A percentile compares a stretch with the other conserved stretches of the same genome.
phyloP scores from a whole-genome alignment of 257 asterid genomes.

The Hygrophila difformis region DNA sequence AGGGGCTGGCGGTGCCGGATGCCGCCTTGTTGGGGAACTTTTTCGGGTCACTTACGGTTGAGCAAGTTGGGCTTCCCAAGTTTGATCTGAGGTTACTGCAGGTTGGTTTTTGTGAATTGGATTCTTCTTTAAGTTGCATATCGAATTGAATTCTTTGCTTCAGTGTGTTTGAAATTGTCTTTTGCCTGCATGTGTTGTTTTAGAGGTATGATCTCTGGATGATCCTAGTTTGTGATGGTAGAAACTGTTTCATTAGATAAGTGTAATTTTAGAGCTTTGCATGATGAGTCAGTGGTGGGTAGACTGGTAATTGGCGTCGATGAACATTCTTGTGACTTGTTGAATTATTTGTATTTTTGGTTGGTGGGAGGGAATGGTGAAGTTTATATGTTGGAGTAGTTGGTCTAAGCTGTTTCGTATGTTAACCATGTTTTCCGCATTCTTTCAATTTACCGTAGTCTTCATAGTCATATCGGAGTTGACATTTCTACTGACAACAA shows the following conservation, averaged over 20 bases:
- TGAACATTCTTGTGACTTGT: too few relatives aligned
- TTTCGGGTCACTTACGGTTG: slow-evolving; percentile 83
- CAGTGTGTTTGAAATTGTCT: background rate
- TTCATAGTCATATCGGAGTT: background rate
- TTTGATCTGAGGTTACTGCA: slow-evolving; percentile 60
- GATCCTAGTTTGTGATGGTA: background rate
- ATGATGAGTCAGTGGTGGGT: too few relatives aligned
- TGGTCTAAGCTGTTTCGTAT: too few relatives aligned
- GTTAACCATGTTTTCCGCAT: too few relatives aligned
- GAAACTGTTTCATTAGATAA: too few relatives aligned
- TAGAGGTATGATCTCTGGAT: background rate
- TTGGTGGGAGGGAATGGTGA: too few relatives aligned
- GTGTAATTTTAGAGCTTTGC: too few relatives aligned
- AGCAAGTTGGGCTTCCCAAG: slow-evolving; percentile 67
- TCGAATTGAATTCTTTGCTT: background rate
- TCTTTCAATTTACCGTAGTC: too few relatives aligned
- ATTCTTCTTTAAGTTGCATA: background rate
- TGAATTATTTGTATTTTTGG: too few relatives aligned
- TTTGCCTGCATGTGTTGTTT: slow-evolving; percentile 10
- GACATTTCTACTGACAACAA: background rate
- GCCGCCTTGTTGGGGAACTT: slow-evolving; percentile 89
- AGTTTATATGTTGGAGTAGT: too few relatives aligned
- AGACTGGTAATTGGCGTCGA: too few relatives aligned
- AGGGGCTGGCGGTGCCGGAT: slow-evolving; percentile 69
- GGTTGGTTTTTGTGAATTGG: slow-evolving; percentile 34